Conservation (phyloP, 78 protist genomes). For the Pelomyxa schiedti region DNA sequence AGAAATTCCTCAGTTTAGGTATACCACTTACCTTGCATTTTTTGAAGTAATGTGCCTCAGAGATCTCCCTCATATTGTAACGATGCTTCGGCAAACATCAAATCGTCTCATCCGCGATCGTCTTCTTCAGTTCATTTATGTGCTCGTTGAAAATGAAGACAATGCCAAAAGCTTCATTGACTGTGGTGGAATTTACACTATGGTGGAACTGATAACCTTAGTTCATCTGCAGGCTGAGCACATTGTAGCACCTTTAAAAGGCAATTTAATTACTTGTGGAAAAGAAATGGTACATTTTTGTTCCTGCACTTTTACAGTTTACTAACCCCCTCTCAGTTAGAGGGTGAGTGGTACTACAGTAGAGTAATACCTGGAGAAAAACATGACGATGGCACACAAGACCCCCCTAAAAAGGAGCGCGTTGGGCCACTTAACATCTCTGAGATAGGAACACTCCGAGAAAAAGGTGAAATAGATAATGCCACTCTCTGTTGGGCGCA, state of each 20-base stretch:
- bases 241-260: not conserved
- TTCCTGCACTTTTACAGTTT: not conserved
- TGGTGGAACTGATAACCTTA: constrained; percentile 50
- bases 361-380: constrained; percentile 15
- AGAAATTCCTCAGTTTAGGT: constrained; percentile 31
- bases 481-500: constrained; percentile 65
- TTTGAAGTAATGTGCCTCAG: no score
- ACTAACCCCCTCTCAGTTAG: not conserved
- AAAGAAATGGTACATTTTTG: constrained; percentile 11
- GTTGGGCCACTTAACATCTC: constrained; percentile 32
- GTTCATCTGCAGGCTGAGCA: constrained; percentile 13
- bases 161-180: constrained; percentile 63
- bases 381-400: not conserved
- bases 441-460: constrained; percentile 12
- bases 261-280: constrained; percentile 39
- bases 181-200: constrained; percentile 34
- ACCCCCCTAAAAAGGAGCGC: not conserved
- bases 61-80: constrained; percentile 30
- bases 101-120: constrained; percentile 57
- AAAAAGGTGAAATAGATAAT: constrained; percentile 3
- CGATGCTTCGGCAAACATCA: constrained; percentile 20
- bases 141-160: constrained; percentile 15
- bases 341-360: constrained; percentile 51
- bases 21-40: no score
- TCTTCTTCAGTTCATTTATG: constrained; percentile 37